A percentile compares a stretch with the other conserved stretches of the same genome.
Conservation (phyloP, 2,329 filamentous ascomycete genomes). For the Sporothrix globosa region DNA sequence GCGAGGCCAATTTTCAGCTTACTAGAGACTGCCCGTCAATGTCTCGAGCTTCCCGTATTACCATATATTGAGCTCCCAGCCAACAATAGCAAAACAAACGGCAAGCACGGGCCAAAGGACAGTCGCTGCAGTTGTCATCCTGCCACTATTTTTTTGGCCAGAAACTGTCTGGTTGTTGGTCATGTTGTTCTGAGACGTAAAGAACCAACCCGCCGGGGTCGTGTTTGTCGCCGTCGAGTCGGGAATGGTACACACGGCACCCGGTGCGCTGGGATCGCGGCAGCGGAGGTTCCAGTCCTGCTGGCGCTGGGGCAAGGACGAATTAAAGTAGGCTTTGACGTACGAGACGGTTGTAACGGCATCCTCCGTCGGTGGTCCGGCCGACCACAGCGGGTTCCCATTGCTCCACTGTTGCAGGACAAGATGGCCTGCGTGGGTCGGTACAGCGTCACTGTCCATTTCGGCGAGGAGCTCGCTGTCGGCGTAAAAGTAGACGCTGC, state of each 20-base stretch:
- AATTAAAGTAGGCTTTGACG: conserved; percentile 80
- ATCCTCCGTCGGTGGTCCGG: conserved; percentile 66
- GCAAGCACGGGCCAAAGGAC: conserved; percentile 22
- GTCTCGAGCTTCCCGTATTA: background rate
- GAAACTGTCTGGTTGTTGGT: conserved; percentile 53
- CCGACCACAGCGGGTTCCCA: conserved; percentile 71
- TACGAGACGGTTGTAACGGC: conserved; percentile 68
- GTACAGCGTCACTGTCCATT: conserved; percentile 62
- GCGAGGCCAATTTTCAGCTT: background rate
- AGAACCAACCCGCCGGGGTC: conserved; percentile 52
- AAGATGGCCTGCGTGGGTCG: conserved; percentile 64
- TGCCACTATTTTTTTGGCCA: conserved; percentile 26
- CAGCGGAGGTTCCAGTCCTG: conserved; percentile 50
- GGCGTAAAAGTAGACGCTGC: conserved; percentile 68
- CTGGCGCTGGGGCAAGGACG: conserved; percentile 52
- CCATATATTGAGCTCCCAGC: conserved; percentile 28
- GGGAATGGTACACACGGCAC: conserved; percentile 56
- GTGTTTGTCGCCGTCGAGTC: conserved; percentile 46
- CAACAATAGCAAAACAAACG: background rate
- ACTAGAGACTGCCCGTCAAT: background rate
- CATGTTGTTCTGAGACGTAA: conserved; percentile 52
- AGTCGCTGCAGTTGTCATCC: background rate
- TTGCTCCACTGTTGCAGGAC: conserved; percentile 80
- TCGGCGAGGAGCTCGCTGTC: conserved; percentile 62
- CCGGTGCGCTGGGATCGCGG: conserved; percentile 43